A percentile compares a stretch with the other conserved stretches of the same genome.
phyloP scores from a whole-genome alignment of 1,139 yeast genomes.

The Trichomonascaceae sp. region DNA sequence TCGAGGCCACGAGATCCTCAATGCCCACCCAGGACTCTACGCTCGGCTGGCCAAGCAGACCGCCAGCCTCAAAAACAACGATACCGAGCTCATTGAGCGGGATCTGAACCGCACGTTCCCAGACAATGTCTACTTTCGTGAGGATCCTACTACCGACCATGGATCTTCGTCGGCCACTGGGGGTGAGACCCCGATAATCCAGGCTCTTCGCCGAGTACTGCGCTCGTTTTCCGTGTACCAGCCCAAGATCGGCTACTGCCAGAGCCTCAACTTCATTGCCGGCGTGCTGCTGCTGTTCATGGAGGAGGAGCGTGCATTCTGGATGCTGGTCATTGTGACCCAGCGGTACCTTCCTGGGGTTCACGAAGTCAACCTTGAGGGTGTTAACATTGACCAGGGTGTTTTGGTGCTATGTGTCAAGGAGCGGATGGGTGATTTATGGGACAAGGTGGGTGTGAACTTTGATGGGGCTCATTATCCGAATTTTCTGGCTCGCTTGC shows the following conservation, averaged over 20 bases:
- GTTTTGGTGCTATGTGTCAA: constrained; percentile 76
- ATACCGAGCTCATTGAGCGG: constrained; percentile 84
- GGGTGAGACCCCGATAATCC: constrained; percentile 49
- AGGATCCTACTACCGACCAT: constrained; percentile 11
- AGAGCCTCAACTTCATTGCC: constrained; percentile 81
- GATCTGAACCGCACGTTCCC: constrained; percentile 92
- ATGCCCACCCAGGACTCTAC: constrained; percentile 60
- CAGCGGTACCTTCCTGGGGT: constrained; percentile 81
- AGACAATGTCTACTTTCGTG: constrained; percentile 66
- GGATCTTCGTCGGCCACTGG: constrained; percentile 6
- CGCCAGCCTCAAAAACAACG: constrained; percentile 40
- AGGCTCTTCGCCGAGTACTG: constrained; percentile 65
- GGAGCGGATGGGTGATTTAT: constrained; percentile 72
- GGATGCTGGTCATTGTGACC: constrained; percentile 91
- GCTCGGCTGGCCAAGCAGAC: constrained; percentile 51
- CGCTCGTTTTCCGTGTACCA: constrained; percentile 75
- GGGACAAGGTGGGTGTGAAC: constrained; percentile 40
- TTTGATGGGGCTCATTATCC: constrained; percentile 33
- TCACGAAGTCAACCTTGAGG: constrained; percentile 81
- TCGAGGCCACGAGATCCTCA: constrained; percentile 69
- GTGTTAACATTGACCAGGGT: constrained; percentile 92
- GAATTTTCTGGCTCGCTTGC: constrained; percentile 61
- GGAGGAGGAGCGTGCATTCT: constrained; percentile 81
- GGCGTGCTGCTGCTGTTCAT: constrained; percentile 71
- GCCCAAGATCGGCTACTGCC: constrained; percentile 92